Percentiles rank a stretch among this genome's conserved stretches.
Conservation (phyloP, 306 rosid genomes). For the Sicyos edulis region DNA sequence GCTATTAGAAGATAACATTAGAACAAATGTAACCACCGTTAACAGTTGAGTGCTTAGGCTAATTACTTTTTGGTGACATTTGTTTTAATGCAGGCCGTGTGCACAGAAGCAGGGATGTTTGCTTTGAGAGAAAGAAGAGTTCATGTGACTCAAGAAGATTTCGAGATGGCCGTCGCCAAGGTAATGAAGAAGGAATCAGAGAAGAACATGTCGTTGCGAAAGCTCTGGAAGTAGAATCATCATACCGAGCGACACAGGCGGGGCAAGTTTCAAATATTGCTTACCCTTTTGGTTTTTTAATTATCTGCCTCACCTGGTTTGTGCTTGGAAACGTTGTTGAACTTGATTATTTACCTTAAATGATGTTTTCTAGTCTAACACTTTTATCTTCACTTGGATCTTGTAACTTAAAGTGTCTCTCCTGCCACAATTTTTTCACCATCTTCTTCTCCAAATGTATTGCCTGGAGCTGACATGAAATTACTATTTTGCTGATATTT, state of each 20-base stretch:
- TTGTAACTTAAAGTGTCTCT: constrained; percentile 3
- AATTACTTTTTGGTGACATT: too few species aligned
- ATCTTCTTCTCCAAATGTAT: neutral
- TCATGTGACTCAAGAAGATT: constrained; percentile 94
- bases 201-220: constrained; percentile 93
- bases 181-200: constrained; percentile 98
- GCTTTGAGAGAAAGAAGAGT: constrained; percentile 95
- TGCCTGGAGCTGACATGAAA: neutral
- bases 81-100: constrained; percentile 88
- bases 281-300: too few species aligned
- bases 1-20: neutral
- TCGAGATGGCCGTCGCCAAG: constrained; percentile 99
- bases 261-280: neutral
- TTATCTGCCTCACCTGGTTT: neutral
- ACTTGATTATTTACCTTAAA: neutral
- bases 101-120: constrained; percentile 99
- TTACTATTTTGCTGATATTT: too few species aligned
- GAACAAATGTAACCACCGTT: too few species aligned
- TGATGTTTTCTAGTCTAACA: neutral
- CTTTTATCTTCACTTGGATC: neutral
- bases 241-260: neutral
- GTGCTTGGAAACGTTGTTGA: neutral
- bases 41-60: neutral
- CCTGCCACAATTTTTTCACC: neutral
- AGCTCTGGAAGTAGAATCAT: constrained; percentile 74